Evolutionary conservation across 179 eudicot genomes (phyloP).

Genomic region (Silene noctiflora): DNA sequence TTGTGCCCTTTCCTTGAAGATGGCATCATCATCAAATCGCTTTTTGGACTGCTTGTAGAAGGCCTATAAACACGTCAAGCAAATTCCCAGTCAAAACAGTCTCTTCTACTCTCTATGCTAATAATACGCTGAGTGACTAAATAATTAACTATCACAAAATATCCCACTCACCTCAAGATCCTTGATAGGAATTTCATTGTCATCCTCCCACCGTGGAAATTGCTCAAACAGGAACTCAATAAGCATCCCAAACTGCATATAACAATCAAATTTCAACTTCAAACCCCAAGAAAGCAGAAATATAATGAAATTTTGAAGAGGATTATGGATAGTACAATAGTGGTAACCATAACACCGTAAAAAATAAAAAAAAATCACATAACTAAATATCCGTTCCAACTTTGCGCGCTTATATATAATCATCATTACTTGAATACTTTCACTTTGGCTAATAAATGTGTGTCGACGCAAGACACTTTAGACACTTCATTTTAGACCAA

Average conservation of each 20-base stretch:
- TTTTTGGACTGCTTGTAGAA: slow-evolving; percentile 90
- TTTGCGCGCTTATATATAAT: no score
- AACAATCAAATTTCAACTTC: no score
- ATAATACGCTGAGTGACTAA: neutral
- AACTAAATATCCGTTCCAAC: no score
- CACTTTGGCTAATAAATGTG: no score
- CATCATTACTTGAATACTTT: no score
- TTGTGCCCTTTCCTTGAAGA: slow-evolving; percentile 88
- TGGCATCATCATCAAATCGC: slow-evolving; percentile 80
- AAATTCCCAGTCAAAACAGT: slow-evolving; percentile 10
- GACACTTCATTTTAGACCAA: no score
- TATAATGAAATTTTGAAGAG: neutral
- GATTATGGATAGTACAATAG: neutral
- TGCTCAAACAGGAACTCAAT: slow-evolving; percentile 71
- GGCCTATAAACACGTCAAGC: slow-evolving; percentile 38
- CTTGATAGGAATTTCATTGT: slow-evolving; percentile 30
- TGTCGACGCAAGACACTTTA: no score
- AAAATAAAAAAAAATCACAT: no score
- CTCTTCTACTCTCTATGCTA: neutral
- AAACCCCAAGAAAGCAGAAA: neutral
- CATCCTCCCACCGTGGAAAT: slow-evolving; percentile 50
- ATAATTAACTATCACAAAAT: no score
- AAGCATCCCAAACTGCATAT: slow-evolving; percentile 40
- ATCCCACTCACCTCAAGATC: slow-evolving; percentile 59
- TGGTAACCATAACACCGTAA: no score